A percentile compares a stretch with the other conserved stretches of the same genome.
Evolutionary conservation across 257 asterid species (phyloP).

Genomic region (Apocynum venetum): DNA sequence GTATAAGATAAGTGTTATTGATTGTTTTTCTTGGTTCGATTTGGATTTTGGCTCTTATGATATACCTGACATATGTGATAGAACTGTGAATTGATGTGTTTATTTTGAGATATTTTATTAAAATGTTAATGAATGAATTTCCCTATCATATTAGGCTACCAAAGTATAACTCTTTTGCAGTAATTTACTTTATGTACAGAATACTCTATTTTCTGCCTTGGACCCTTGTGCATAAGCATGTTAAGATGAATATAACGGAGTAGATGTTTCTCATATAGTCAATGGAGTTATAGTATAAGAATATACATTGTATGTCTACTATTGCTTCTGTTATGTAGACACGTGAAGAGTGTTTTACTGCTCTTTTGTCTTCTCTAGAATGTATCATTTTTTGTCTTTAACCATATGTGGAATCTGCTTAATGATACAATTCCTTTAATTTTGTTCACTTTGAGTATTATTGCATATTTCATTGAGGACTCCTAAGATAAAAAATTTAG

Average conservation of each 20-base stretch:
- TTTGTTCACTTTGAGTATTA: neutral
- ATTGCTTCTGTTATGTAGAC: neutral
- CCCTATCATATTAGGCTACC: neutral
- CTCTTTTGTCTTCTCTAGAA: neutral
- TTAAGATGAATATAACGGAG: neutral
- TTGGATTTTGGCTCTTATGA: neutral
- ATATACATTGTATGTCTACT: neutral
- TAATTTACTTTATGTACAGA: neutral
- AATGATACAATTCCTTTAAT: neutral
- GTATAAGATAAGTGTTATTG: neutral
- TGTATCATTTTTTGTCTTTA: neutral
- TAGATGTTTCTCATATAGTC: neutral
- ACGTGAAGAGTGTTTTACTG: neutral
- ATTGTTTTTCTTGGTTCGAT: neutral
- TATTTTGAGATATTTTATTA: neutral
- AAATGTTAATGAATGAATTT: neutral
- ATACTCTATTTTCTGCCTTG: neutral
- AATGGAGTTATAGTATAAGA: neutral
- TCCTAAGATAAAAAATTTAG: neutral
- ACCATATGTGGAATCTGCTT: neutral
- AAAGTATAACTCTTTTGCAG: neutral
- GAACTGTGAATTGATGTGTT: neutral
- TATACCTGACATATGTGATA: neutral
- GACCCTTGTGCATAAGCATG: neutral
- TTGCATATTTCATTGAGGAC: neutral